Base-by-base conservation (phyloP, 371 early-diverging fungal species). In the Dinochytrium kinnereticum region DNA sequence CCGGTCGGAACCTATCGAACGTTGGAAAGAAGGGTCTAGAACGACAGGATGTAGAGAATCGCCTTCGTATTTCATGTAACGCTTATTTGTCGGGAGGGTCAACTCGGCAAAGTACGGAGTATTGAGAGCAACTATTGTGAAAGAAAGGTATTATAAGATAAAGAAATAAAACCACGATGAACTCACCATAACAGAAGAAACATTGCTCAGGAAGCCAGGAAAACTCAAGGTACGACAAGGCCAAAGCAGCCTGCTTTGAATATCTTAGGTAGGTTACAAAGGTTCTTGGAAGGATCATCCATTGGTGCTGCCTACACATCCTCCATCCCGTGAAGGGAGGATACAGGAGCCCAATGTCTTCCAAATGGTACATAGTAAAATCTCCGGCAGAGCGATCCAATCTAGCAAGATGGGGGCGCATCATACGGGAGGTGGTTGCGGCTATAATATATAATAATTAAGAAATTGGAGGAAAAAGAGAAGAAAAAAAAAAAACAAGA, bases 191-290 rank as follows among this genome's bases (percentile, higher is more conserved):
- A 33, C 71, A 71, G 64, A 78, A 71, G 34, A 69, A 75, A 1
- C 34, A 40, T 57, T 78, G 76, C 44, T 78, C 78, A 2, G 78
- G 78, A 30, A 75, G 65, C 59, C 61, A 78, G 0, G 70, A 31
- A 55, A 76, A 75, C 31, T 78, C 78, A 1, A 68, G 26, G 68
- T 72, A 78, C 13, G 75, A 64, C 33, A 78, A 55, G 7, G 74
- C 51, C 30, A 50, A 44, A 19, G 64, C 30, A 0, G 73, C 74
- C 24, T 59, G 61, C n/a, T 49, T 51, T 17, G 69, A 66, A 38
- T 39, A 39, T 44, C 76, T 49, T 7, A 76, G 50, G 44, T 68
- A 71, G 51, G 51, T 53, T 17, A 76, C 30, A 61, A 36, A 51
- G 34, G 71, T 68, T 0, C 68, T 39, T 21, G 76, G 71, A 28